Evolutionary conservation across 1,139 yeast species (phyloP), one percentile per base, ranked within the genome.

Genomic region (Candida neerlandica): DNA sequence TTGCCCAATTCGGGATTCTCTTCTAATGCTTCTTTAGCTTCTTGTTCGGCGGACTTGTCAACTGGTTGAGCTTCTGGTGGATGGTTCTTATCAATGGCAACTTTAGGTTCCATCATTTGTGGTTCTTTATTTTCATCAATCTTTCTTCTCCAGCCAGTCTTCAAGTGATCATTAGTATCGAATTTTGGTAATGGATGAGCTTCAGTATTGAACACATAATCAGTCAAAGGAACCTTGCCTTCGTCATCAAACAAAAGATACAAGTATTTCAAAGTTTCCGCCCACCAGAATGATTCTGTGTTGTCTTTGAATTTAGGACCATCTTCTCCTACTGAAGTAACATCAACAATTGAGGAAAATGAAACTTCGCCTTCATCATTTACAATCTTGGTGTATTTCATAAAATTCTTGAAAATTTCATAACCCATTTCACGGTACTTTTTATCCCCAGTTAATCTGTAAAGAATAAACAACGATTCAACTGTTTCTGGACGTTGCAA

Each of bases 401-500:
- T 74, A 62, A 91, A 91, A 50, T 81, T 81, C 61, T 84, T 72
- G 69, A 91, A 89, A 41, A 92, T 89, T 61, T 88, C 87, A 80
- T 88, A 89, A 10, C 97, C 97, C 91, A 96, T 91, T 59, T 85
- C 78, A 57, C 97, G 81, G 66, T 91, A 92, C 60, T 86, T 86
- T 30, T 79, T 81, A 62, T 92, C 95, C 27, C 86, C 85, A 1
- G 97, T 89, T 56, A 91, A 73, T 58, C 95, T 81, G 72, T 86
- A 92, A 56, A 92, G 70, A 58, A 88, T 78, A 74, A 87, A 91
- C 45, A 92, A 75, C 1, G 96, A 86, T 67, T 92, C 98, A 3
- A 91, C 96, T 0, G 97, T 89, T 65, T 92, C 98, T 1, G 98
- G 97, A 57, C 97, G 81, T 70, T 91, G 97, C 55, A 91, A 71